Evolutionary conservation across 441 rosid species (phyloP).

Genomic region (Pelargonium myrrhifolium): DNA sequence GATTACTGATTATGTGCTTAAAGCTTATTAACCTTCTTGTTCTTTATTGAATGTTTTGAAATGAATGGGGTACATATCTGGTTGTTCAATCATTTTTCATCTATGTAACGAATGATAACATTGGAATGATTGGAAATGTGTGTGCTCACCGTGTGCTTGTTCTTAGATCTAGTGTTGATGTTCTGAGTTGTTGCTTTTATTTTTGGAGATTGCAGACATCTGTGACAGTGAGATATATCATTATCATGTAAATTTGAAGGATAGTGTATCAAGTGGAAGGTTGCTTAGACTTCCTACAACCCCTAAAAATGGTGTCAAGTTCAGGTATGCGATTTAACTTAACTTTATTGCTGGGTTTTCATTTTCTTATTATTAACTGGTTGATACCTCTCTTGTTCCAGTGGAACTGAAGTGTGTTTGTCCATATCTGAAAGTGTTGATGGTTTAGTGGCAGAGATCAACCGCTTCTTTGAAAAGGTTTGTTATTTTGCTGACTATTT

Average conservation of each 20-base stretch:
- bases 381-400: slow-evolving; percentile 24
- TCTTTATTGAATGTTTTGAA: not conserved
- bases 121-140: not conserved
- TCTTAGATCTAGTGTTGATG: not conserved
- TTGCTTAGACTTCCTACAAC: slow-evolving; percentile 56
- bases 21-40: not conserved
- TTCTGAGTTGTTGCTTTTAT: not conserved
- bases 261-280: slow-evolving; percentile 29
- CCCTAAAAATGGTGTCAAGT: slow-evolving; percentile 57
- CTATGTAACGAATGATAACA: not conserved
- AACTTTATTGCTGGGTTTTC: not conserved
- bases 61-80: not conserved
- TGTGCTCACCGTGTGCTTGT: not conserved
- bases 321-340: slow-evolving; percentile 42
- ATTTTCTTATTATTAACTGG: slow-evolving; percentile 1
- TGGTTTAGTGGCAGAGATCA: slow-evolving; percentile 33
- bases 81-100: not conserved
- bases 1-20: not conserved
- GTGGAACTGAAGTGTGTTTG: slow-evolving; percentile 69
- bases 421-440: slow-evolving; percentile 43
- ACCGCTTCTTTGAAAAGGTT: slow-evolving; percentile 58
- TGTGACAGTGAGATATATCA: slow-evolving; percentile 45
- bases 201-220: slow-evolving; percentile 37
- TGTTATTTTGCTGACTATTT: slow-evolving; percentile 15
- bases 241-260: slow-evolving; percentile 53